Conservation (phyloP, 163 green algal species). For the Scenedesmus sp. region DNA sequence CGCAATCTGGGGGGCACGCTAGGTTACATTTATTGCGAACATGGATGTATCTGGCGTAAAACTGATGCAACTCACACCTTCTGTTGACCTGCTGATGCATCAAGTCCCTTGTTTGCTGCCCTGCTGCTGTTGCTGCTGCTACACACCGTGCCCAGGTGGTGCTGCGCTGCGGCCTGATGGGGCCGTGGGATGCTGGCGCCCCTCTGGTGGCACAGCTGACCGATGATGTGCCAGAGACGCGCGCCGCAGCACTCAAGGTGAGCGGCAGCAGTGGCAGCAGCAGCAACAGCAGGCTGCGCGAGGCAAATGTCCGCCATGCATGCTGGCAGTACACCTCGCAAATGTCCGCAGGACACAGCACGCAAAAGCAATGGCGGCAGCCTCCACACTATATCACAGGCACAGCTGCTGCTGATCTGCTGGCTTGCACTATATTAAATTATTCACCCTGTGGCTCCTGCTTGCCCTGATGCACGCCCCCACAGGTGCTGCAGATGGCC, state of each 20-base stretch:
- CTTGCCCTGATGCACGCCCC: neutral
- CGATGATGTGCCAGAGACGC: conserved; percentile 71
- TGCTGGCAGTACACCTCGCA: neutral
- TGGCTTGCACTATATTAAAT: neutral
- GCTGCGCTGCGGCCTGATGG: conserved; percentile 79
- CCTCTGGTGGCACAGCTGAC: conserved; percentile 78
- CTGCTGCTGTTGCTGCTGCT: neutral
- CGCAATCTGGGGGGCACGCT: no score
- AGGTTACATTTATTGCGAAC: no score
- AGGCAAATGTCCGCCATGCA: neutral
- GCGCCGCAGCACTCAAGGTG: conserved; percentile 64
- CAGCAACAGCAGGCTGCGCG: neutral
- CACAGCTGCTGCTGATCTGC: neutral
- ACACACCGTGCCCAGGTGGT: conserved; percentile 28
- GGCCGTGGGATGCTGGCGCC: conserved; percentile 81
- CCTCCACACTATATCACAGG: neutral
- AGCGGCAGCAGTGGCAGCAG: neutral
- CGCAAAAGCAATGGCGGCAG: neutral
- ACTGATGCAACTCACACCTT: neutral
- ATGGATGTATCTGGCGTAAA: neutral
- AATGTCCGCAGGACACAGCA: neutral
- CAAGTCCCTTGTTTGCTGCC: neutral
- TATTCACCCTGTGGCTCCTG: neutral
- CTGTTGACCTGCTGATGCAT: neutral
- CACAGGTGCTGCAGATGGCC: conserved; percentile 34